These are phyloP conservation scores for Sugiyamaella qingdaonensis DNA, from an alignment of 805 yeast genomes.

Conservation along the genomic window DNA sequence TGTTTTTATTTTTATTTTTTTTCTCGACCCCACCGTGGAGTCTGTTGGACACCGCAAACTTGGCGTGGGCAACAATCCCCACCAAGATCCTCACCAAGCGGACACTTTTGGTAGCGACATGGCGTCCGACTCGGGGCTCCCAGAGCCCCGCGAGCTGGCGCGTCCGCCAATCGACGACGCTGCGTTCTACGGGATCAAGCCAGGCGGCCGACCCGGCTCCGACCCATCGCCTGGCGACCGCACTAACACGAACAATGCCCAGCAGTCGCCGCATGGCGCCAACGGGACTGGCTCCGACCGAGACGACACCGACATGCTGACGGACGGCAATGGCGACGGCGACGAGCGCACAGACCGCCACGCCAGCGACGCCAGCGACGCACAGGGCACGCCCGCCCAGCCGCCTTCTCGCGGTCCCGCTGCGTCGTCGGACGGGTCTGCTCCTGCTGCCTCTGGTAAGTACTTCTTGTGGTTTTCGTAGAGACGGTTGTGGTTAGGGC, in stretches of 20 bases:
- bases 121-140: conserved; percentile 1
- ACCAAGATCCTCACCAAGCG: too few relatives aligned
- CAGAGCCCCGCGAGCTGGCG: not conserved
- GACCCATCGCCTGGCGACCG: not conserved
- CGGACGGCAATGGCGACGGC: not conserved
- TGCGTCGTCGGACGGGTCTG: too few relatives aligned
- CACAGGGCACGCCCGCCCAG: too few relatives aligned
- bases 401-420: too few relatives aligned
- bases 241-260: not conserved
- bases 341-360: too few relatives aligned
- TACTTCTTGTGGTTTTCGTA: too few relatives aligned
- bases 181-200: conserved; percentile 1
- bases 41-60: too few relatives aligned
- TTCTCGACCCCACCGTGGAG: too few relatives aligned
- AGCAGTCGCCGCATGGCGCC: not conserved
- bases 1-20: not conserved
- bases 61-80: too few relatives aligned
- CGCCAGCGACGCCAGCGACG: too few relatives aligned
- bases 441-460: too few relatives aligned
- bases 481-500: too few relatives aligned
- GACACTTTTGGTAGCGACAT: not conserved
- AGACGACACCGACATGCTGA: not conserved
- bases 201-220: not conserved
- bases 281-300: not conserved
- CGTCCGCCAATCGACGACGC: conserved; percentile 5